Conservation (phyloP, 306 rosid species). For the Trichosanthes cucumerina region DNA sequence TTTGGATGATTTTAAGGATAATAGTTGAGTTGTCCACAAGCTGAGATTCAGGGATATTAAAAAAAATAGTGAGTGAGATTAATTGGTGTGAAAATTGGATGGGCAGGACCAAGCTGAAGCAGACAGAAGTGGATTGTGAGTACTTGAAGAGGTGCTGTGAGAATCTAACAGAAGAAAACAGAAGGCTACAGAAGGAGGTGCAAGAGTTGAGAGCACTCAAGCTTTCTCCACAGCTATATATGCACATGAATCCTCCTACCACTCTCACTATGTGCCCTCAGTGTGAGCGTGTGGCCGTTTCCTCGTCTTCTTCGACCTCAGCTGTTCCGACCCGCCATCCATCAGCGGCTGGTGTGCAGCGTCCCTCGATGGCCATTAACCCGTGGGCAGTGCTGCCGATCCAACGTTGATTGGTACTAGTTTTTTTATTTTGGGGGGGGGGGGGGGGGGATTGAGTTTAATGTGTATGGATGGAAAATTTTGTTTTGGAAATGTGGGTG, state of each 20-base stretch:
- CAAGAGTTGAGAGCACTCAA: conserved; percentile 89
- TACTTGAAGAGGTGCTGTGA: conserved; percentile 74
- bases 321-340: conserved; percentile 23
- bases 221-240: conserved; percentile 75
- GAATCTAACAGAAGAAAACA: conserved; percentile 73
- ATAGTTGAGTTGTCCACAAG: too few relatives aligned
- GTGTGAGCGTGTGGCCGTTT: conserved; percentile 63
- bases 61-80: too few relatives aligned
- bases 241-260: conserved; percentile 93
- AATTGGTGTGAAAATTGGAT: neutral
- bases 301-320: conserved; percentile 39
- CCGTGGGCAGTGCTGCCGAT: conserved; percentile 54
- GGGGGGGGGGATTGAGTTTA: neutral
- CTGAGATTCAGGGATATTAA: too few relatives aligned
- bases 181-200: conserved; percentile 79
- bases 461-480: neutral
- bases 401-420: conserved; percentile 20
- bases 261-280: conserved; percentile 98
- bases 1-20: too few relatives aligned
- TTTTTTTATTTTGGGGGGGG: neutral
- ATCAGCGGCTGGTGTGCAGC: conserved; percentile 16
- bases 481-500: neutral
- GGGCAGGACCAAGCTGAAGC: conserved; percentile 92
- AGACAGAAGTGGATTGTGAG: conserved; percentile 91
- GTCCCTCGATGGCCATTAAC: conserved; percentile 29